Conservation (phyloP, 768 basidiomycete species). For the Leccinum imitatum region DNA sequence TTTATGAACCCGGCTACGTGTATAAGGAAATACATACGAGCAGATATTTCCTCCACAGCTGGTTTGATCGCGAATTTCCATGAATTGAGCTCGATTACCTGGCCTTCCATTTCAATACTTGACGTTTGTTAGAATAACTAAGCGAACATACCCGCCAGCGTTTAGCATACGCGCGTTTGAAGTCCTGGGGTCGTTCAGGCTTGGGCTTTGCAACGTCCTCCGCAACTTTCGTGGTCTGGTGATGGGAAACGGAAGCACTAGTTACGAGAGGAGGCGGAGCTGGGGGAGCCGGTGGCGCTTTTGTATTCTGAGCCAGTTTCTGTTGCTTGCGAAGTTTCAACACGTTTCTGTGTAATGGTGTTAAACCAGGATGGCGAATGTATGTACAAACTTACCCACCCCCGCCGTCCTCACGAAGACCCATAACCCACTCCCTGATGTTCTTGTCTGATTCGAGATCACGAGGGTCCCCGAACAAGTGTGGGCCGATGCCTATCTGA, state of each 20-base stretch:
- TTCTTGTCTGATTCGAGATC: constrained; percentile 29
- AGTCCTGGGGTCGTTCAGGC: constrained; percentile 7
- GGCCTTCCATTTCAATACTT: constrained; percentile 1
- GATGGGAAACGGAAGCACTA: constrained; percentile 2
- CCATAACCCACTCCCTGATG: constrained; percentile 52
- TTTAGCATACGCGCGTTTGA: constrained; percentile 21
- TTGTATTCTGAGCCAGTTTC: constrained; percentile 10
- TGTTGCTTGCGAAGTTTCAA: constrained; percentile 47
- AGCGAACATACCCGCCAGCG: constrained; percentile 26
- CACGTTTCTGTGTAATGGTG: constrained; percentile 35
- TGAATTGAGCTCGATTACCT: constrained; percentile 15
- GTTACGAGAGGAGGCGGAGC: constrained; percentile 4
- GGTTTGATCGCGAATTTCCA: constrained; percentile 19
- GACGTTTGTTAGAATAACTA: neutral
- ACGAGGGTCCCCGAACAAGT: constrained; percentile 43
- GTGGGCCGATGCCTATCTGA: constrained; percentile 41
- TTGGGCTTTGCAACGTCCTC: constrained; percentile 9
- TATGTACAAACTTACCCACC: constrained; percentile 49
- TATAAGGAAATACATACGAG: constrained; percentile 13
- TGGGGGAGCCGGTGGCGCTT: neutral
- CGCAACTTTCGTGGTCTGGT: neutral
- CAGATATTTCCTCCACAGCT: constrained; percentile 2
- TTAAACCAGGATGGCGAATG: constrained; percentile 6
- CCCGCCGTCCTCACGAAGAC: constrained; percentile 56
- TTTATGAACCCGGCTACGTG: neutral